Base-by-base conservation (phyloP, 768 basidiomycete species). In the Dentipellis fragilis region DNA sequence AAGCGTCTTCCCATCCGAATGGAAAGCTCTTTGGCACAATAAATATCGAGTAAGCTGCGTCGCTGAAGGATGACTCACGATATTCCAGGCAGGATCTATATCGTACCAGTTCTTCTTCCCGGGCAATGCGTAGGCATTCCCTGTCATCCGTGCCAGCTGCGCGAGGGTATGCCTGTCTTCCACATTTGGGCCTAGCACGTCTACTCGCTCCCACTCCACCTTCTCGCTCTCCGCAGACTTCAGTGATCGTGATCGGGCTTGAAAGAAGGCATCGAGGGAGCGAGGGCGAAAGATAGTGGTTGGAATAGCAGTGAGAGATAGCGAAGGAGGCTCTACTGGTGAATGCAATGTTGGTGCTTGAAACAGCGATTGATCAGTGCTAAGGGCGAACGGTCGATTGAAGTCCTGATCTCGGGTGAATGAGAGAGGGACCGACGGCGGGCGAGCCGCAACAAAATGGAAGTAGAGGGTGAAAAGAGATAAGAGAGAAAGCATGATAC, bases 101-200 rank as follows among this genome's bases (percentile, higher is more conserved):
- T 90, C 85, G 61, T 87, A 94, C 94, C 93, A 96, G 51, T 83
- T 84, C 51, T 73, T 76, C 63, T 74, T 70, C 6, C 83, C 80
- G 14, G 88, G 86, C 34, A 81, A 67, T 10, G 85, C 80, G 70
- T 97, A 97, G 1, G 95, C 94, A 66, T 97, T 90, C 37, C 84
- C 89, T 10, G 85, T 76, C 86, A 97, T 94, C 56, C 89, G 68
- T 8, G 88, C 93, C 29, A 98, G 76, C 65, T 92, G 85, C 2
- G 77, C 75, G 6, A 97, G 71, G 0, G 93, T 96, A 62, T 87
- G 84, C 52, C 77, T 71, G 66, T 95, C 89, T 56, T 79, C 77
- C 14, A 93, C 68, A 65, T 96, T 87, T 0, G 95, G 95, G 3
- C 76, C 90, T 3, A 78, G 72, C 10, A 90, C 73, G 45, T 82